A percentile compares a stretch with the other conserved stretches of the same genome.
phyloP scores from a whole-genome alignment of 108 stramenopile genomes.

The Nitzschia inconspicua region DNA sequence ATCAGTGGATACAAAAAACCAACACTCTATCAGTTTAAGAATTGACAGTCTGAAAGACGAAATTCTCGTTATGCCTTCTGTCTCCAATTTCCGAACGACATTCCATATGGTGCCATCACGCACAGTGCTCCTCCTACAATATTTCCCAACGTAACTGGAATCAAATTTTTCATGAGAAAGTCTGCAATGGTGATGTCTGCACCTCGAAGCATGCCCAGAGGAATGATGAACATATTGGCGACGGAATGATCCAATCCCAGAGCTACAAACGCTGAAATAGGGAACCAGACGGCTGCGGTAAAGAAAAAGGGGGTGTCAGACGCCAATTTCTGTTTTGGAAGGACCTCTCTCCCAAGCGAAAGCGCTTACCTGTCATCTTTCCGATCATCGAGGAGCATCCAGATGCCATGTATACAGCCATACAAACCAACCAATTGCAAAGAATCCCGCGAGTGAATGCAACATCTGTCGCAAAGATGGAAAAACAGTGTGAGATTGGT shows the following conservation, averaged over 20 bases:
- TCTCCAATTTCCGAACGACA: conserved; percentile 74
- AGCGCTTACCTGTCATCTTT: conserved; percentile 88
- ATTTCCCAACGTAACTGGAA: conserved; percentile 94
- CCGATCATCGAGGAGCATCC: conserved; percentile 69
- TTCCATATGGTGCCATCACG: conserved; percentile 80
- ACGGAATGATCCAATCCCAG: conserved; percentile 92
- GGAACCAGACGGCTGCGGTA: conserved; percentile 93
- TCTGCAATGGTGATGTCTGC: conserved; percentile 78
- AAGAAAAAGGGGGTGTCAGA: no score
- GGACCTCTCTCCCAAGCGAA: no score
- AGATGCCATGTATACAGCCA: conserved; percentile 91
- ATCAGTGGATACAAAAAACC: no score
- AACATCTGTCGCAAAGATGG: no score
- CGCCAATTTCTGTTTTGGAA: no score
- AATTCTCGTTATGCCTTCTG: conserved; percentile 50
- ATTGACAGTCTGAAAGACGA: no score
- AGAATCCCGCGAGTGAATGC: conserved; percentile 89
- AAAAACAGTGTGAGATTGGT: no score
- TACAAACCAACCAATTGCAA: conserved; percentile 96
- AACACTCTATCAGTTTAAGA: no score
- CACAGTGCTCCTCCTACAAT: conserved; percentile 90
- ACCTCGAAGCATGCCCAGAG: conserved; percentile 91
- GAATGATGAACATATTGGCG: conserved; percentile 98
- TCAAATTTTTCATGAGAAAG: conserved; percentile 79
- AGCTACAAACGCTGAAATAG: conserved; percentile 88